phyloP scores from a whole-genome alignment of 352 stramenopile genomes.

The Phytophthora ramorum region DNA sequence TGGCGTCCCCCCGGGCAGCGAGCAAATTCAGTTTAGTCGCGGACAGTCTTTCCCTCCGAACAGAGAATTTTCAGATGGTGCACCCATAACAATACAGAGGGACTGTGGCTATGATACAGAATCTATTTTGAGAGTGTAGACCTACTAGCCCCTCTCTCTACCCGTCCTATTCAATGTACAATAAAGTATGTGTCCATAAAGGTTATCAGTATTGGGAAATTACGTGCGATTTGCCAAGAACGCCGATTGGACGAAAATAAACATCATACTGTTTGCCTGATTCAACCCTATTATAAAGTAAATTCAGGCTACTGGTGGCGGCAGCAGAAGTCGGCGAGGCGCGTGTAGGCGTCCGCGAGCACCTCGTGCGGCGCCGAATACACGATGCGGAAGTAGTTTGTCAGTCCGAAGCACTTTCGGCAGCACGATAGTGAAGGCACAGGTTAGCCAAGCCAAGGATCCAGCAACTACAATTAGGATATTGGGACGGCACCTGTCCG shows the following conservation, averaged over 20 bases:
- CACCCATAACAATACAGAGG: constrained; percentile 27
- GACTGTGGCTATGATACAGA: not conserved
- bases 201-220: not conserved
- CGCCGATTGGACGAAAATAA: constrained; percentile 27
- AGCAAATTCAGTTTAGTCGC: constrained; percentile 16
- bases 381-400: constrained; percentile 80
- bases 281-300: not conserved
- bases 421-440: not conserved
- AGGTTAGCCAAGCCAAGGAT: not conserved
- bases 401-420: constrained; percentile 60
- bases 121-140: not conserved
- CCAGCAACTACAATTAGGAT: not conserved
- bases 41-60: constrained; percentile 20
- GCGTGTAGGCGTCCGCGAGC: constrained; percentile 67
- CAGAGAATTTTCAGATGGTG: constrained; percentile 27
- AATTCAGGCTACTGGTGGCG: constrained; percentile 40
- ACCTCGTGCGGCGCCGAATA: constrained; percentile 74
- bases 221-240: constrained; percentile 13
- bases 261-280: not conserved
- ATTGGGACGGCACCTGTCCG: constrained; percentile 58
- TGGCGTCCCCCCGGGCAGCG: constrained; percentile 2
- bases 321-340: constrained; percentile 64
- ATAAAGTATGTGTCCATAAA: not conserved
- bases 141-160: not conserved
- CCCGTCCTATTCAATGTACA: too few species aligned